Evolutionary conservation across 169 alveolate species (phyloP).

Genomic region (Plasmodium blacklocki): DNA sequence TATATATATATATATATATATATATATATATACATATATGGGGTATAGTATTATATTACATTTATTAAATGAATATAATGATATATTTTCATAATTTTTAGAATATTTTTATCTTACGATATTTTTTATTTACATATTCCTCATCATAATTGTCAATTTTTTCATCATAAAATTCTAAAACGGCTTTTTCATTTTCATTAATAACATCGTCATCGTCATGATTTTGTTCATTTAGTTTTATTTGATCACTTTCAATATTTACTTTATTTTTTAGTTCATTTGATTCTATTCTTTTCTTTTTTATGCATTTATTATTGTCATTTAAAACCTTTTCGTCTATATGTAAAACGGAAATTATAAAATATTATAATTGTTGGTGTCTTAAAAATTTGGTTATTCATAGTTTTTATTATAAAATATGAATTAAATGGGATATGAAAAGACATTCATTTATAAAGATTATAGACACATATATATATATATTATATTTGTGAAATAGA

Average conservation of each 20-base stretch:
- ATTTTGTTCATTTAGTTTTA: constrained; percentile 6
- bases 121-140: constrained; percentile 75
- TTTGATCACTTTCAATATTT: neutral
- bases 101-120: constrained; percentile 26
- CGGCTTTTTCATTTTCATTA: constrained; percentile 61
- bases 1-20: neutral
- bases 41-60: too few species aligned
- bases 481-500: too few species aligned
- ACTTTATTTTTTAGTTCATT: neutral
- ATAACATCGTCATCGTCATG: constrained; percentile 49
- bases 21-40: neutral
- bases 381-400: too few species aligned
- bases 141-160: constrained; percentile 68
- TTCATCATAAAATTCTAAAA: constrained; percentile 68
- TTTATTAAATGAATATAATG: too few species aligned
- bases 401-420: too few species aligned
- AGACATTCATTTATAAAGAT: too few species aligned
- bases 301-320: neutral
- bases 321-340: too few species aligned
- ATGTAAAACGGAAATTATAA: too few species aligned
- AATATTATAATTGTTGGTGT: too few species aligned
- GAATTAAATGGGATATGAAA: too few species aligned
- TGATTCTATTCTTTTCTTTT: neutral
- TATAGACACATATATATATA: too few species aligned
- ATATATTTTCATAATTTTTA: too few species aligned